Evolutionary conservation across 257 asterid genomes (phyloP), one percentile per base, ranked within the genome.

Genomic region (Linderniella brevidens): DNA sequence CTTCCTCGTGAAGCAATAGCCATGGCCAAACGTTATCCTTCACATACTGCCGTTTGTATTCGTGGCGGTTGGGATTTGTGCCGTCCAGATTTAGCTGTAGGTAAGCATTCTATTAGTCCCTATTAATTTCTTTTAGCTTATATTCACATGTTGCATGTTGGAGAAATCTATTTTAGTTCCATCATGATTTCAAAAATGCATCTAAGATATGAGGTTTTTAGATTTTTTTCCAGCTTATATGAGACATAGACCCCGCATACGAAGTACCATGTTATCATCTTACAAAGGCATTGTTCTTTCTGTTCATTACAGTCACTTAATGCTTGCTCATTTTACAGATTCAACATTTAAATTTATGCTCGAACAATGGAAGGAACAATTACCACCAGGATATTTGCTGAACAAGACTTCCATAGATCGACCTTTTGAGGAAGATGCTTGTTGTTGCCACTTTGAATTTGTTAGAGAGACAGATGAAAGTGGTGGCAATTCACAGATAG

Each of bases 341-440:
- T 90, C 98, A 49, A 84, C 96, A 9, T 90, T 78, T 57, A 69
- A 64, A 63, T 90, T 90, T 75, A 61, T 90, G 69, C 72, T 90
- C n/a, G 87, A 90, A 57, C 96, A 76, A 71, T 90, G 98, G 98
- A 85, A 82, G 76, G 86, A 74, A 54, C 76, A 78, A 52, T 78
- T 90, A 61, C 98, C 96, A 56, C 57, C 86, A 44, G 94, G 98
- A 50, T 84, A 72, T 68, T 47, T 72, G 56, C 81, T 90, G 56
- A 70, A 68, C 52, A 78, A 68, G 57, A 93, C 96, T 57, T 72
- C 51, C 19, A 66, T 77, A 9, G 94, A 81, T 66, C 73, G 57
- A 53, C 98, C 98, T 48, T 85, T 76, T 69, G 94, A 72, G 65
- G 96, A 68, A 73, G 98, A 90, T 81, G 85, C 92, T 62, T 80